A percentile compares a stretch with the other conserved stretches of the same genome.
These are phyloP conservation scores for Ilyonectria sp. DNA, from an alignment of 2,329 filamentous ascomycete species.

Conservation along the genomic window DNA sequence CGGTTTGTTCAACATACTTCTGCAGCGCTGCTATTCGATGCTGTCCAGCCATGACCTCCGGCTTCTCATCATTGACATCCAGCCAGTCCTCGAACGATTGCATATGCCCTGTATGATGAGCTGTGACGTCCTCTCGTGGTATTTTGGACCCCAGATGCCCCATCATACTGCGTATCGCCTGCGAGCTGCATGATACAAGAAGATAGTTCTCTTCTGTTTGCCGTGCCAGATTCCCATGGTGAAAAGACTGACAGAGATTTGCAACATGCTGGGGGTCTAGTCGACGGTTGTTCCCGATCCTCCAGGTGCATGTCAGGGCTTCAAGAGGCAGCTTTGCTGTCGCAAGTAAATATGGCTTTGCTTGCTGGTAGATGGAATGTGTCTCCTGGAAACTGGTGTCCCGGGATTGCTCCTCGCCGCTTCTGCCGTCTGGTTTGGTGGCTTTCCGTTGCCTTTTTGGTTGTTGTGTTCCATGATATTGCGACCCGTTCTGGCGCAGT, in stretches of 20 bases:
- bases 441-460: too few species aligned
- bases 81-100: conserved; percentile 19
- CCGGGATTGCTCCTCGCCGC: too few species aligned
- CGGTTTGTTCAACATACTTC: conserved; percentile 21
- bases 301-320: conserved; percentile 17
- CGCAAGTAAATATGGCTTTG: neutral
- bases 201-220: conserved; percentile 18
- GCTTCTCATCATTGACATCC: conserved; percentile 17
- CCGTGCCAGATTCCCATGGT: conserved; percentile 12
- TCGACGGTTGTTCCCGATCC: conserved; percentile 6
- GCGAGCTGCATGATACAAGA: conserved; percentile 15
- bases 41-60: conserved; percentile 35
- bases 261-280: conserved; percentile 10
- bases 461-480: too few species aligned
- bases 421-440: too few species aligned
- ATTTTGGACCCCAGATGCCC: too few species aligned
- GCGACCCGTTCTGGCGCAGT: too few species aligned
- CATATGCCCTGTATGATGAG: neutral
- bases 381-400: too few species aligned
- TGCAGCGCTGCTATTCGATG: conserved; percentile 29
- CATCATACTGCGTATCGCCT: conserved; percentile 4
- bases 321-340: conserved; percentile 14
- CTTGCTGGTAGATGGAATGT: too few species aligned
- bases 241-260: conserved; percentile 5
- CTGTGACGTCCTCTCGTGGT: neutral